Percentiles rank a stretch among this genome's conserved stretches.
Evolutionary conservation across 495 filamentous ascomycete species (phyloP).

Genomic region (Penicillium mononematosum): DNA sequence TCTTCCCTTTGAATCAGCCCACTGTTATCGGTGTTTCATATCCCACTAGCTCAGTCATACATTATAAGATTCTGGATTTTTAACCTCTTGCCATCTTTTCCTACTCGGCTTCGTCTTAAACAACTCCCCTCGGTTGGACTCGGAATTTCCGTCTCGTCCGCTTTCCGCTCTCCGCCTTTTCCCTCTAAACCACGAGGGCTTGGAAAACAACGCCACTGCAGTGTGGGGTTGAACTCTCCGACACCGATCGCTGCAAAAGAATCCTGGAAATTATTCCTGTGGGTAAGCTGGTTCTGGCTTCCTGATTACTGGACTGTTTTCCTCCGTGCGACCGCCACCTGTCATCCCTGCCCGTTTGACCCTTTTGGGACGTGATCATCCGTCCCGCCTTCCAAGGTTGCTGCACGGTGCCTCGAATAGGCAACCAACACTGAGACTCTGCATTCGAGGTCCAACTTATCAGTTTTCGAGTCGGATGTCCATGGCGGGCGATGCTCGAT

Average conservation of each 20-base stretch:
- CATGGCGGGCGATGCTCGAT: conserved; percentile 30
- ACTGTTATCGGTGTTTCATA: no score
- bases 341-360: conserved; percentile 10
- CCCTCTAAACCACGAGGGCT: conserved; percentile 3
- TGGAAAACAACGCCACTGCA: conserved; percentile 9
- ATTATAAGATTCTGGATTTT: not conserved
- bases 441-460: not conserved
- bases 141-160: conserved; percentile 20
- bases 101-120: not conserved
- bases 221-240: conserved; percentile 15
- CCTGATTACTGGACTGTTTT: conserved; percentile 4
- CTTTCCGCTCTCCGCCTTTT: conserved; percentile 6
- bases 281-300: not conserved
- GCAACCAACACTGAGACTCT: not conserved
- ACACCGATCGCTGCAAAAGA: not conserved
- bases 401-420: conserved; percentile 16
- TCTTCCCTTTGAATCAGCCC: no score
- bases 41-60: no score
- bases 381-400: not conserved
- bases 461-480: not conserved
- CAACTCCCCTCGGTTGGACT: conserved; percentile 16
- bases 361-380: conserved; percentile 12
- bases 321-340: conserved; percentile 16
- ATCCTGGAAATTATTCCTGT: not conserved
- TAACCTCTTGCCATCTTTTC: not conserved